These are phyloP conservation scores for Didymella keratinophila DNA, from an alignment of 2,329 filamentous ascomycete genomes.

Conservation along the genomic window DNA sequence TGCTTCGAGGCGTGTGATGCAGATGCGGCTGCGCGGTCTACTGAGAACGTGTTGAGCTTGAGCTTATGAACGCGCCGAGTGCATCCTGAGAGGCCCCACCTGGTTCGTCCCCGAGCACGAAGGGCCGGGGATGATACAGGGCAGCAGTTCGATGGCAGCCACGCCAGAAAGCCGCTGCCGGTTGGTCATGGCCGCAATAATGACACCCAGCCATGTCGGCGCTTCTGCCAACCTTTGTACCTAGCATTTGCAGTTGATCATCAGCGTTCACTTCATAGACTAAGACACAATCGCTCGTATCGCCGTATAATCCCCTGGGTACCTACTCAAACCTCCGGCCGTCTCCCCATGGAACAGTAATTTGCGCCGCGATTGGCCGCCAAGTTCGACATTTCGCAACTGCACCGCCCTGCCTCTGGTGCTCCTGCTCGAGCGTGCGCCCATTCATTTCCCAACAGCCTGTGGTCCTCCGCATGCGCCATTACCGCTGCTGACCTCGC, in stretches of 20 bases:
- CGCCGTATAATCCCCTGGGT: conserved; percentile 1
- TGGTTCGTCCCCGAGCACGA: conserved; percentile 4
- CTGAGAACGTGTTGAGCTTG: not conserved
- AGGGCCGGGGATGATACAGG: conserved; percentile 15
- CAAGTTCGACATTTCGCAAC: conserved; percentile 15
- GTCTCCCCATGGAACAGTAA: conserved; percentile 19
- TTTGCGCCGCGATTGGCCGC: conserved; percentile 25
- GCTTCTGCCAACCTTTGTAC: conserved; percentile 8
- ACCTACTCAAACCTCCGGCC: conserved; percentile 14
- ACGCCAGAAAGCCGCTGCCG: not conserved
- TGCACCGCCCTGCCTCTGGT: conserved; percentile 4
- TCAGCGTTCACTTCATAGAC: not conserved
- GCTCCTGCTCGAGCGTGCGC: conserved; percentile 10
- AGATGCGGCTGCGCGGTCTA: not conserved
- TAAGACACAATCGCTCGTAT: conserved; percentile 15
- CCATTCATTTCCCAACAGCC: conserved; percentile 18
- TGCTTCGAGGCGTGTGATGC: not conserved
- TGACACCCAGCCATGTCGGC: conserved; percentile 17
- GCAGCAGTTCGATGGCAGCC: conserved; percentile 6
- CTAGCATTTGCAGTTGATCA: not conserved
- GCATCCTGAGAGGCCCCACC: conserved; percentile 11
- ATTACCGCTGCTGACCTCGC: conserved; percentile 38
- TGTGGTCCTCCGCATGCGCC: conserved; percentile 32
- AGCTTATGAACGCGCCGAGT: conserved; percentile 10
- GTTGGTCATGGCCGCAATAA: conserved; percentile 18